Evolutionary conservation across 805 yeast genomes (phyloP), one percentile per base, ranked within the genome.

Genomic region (Starmerella ratchasimensis): DNA sequence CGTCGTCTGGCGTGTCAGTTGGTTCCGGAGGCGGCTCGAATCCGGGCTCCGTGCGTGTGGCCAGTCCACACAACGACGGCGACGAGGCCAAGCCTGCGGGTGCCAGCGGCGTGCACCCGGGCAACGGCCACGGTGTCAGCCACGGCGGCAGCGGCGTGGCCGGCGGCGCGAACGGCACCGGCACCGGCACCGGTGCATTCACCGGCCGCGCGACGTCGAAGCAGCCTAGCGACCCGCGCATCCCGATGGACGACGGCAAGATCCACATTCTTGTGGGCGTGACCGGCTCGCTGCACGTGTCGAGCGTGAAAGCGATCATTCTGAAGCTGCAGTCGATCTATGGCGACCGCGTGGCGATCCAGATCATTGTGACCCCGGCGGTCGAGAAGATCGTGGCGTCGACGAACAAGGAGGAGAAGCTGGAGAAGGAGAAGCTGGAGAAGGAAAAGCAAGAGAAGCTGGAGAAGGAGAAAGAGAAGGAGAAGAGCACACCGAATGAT

Each of bases 241-340:
- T 75, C 42, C 78, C 79, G 3, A 72, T 78, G 56, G 93, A 83
- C 54, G 96, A 84, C 58, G 88, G 83, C 10, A 84, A 83, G 55
- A 67, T 81, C 42, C 96, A 84, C 60, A 75, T 84, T 28, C 62
- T 84, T 41, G 63, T 84, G 42, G 95, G 90, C 10, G 84, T 84
- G 25, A 82, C 94, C 22, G 96, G 96, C 3, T 76, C 90, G 3
- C 76, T 82, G 20, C 88, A 93, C 17, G 76, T 88, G 3, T 71
- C 76, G 43, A 82, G 84, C 57, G 74, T 84, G 33, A 82, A 84
- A 21, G 51, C 71, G 46, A 80, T 86, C 38, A 76, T 84, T 41
- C 78, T 77, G 54, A 83, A 82, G 59, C 63, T 84, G 33, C 82
- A 79, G 52, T 82, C 79, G 50, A 72, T 79, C 20, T 86, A 77